phyloP scores from a whole-genome alignment of 2,329 filamentous ascomycete genomes.

The Lojkania enalia region DNA sequence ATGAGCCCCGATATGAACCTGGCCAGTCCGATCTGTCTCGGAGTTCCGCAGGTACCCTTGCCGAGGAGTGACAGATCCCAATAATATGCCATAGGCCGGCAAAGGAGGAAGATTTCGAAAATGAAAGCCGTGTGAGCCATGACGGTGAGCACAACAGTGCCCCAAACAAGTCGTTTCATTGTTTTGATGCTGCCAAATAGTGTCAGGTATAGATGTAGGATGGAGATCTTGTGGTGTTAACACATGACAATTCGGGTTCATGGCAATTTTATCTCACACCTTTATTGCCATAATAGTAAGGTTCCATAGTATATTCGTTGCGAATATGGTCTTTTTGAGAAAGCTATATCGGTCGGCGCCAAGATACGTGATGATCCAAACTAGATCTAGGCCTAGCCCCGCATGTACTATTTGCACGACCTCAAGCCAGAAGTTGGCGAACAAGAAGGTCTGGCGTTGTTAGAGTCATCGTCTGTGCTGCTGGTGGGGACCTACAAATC shows the following conservation, averaged over 20 bases:
- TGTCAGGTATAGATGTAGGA: conserved; percentile 6
- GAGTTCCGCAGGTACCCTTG: conserved; percentile 1
- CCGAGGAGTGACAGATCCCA: background rate
- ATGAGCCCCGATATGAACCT: conserved; percentile 4
- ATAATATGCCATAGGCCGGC: conserved; percentile 1
- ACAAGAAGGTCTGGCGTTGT: conserved; percentile 3
- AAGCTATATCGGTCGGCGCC: background rate
- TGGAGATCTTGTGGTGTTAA: conserved; percentile 2
- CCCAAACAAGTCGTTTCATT: background rate
- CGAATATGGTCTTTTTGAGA: conserved; percentile 5
- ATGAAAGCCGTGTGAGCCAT: conserved; percentile 3
- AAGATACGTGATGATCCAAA: conserved; percentile 2
- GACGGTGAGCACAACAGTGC: background rate
- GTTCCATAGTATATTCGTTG: conserved; percentile 6
- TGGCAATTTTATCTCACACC: background rate
- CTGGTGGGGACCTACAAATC: conserved; percentile 2
- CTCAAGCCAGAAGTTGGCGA: conserved; percentile 3
- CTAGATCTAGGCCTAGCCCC: background rate
- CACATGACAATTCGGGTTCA: background rate
- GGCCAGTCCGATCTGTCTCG: background rate
- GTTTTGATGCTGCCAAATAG: conserved; percentile 1
- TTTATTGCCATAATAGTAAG: conserved; percentile 7
- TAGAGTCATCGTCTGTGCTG: background rate
- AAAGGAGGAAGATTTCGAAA: conserved; percentile 4
- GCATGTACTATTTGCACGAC: conserved; percentile 5